phyloP scores from a whole-genome alignment of 2,329 filamentous ascomycete species.

The Claviceps citrina region DNA sequence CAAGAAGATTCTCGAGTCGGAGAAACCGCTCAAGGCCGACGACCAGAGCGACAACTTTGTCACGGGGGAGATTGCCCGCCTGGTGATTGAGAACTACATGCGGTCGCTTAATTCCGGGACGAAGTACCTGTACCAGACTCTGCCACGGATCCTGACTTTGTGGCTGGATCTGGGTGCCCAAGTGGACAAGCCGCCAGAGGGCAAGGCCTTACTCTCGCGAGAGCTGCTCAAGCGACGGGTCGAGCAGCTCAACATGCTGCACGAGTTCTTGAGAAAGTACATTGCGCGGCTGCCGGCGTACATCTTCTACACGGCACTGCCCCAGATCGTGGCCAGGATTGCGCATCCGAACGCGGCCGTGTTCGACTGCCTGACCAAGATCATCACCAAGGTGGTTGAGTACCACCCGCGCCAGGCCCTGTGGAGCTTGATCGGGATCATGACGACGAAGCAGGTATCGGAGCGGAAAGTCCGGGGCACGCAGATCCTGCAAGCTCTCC shows the following conservation, averaged over 20 bases:
- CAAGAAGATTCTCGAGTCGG: conserved; percentile 85
- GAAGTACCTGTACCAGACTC: conserved; percentile 89
- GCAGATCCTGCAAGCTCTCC: conserved; percentile 35
- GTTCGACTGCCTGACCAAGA: conserved; percentile 58
- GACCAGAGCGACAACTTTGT: conserved; percentile 66
- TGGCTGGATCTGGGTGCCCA: conserved; percentile 86
- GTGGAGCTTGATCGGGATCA: conserved; percentile 79
- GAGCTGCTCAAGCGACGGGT: conserved; percentile 41
- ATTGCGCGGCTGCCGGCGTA: conserved; percentile 56
- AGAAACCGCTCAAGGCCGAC: conserved; percentile 58
- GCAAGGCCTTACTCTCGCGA: conserved; percentile 35
- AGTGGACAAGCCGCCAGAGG: conserved; percentile 45
- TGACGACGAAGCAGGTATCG: conserved; percentile 57
- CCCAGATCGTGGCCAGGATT: conserved; percentile 92
- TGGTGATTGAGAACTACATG: conserved; percentile 88
- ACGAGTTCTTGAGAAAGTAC: conserved; percentile 67
- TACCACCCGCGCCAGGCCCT: conserved; percentile 81
- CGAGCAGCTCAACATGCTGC: conserved; percentile 51
- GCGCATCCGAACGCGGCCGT: conserved; percentile 69
- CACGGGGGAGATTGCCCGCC: conserved; percentile 68
- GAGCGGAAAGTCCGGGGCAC: conserved; percentile 45
- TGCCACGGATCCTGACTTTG: conserved; percentile 79
- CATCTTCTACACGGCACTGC: conserved; percentile 67
- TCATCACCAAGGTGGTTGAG: conserved; percentile 74
- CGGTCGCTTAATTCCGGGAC: conserved; percentile 76